Evolutionary conservation across 2,329 filamentous ascomycete species (phyloP).

Genomic region (Chaetomium olivaceum): DNA sequence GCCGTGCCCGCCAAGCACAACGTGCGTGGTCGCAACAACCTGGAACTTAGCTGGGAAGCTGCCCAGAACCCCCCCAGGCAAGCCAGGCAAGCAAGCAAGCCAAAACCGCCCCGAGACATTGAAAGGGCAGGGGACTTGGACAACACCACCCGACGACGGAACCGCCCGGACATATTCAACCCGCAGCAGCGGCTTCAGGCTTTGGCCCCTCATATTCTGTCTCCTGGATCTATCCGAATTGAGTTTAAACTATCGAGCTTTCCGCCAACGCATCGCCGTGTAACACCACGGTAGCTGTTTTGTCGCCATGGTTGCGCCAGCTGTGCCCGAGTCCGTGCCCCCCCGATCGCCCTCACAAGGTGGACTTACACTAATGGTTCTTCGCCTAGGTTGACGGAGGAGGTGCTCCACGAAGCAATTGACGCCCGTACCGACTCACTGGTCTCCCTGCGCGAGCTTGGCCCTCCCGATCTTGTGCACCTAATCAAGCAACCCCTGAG

Average conservation of each 20-base stretch:
- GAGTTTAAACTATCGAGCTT: not conserved
- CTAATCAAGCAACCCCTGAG: constrained; percentile 73
- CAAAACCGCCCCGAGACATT: constrained; percentile 9
- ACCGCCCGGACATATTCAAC: not conserved
- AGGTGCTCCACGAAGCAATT: constrained; percentile 86
- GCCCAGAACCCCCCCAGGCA: not conserved
- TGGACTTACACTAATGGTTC: constrained; percentile 26
- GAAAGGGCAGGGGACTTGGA: not conserved
- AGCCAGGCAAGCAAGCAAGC: not conserved
- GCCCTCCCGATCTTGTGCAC: constrained; percentile 93
- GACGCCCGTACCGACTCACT: constrained; percentile 91
- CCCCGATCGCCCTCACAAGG: not conserved
- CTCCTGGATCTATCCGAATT: not conserved
- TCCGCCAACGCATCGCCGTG: constrained; percentile 2
- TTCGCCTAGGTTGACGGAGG: constrained; percentile 77
- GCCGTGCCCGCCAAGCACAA: constrained; percentile 13
- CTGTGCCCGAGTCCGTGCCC: constrained; percentile 69
- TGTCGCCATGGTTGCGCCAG: constrained; percentile 68
- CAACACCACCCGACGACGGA: not conserved
- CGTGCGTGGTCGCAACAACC: constrained; percentile 5
- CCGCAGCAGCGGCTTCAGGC: not conserved
- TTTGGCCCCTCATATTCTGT: not conserved
- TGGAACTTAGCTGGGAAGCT: not conserved
- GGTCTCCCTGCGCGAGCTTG: constrained; percentile 82
- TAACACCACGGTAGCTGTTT: constrained; percentile 18